A percentile compares a stretch with the other conserved stretches of the same genome.
Evolutionary conservation across 2,329 filamentous ascomycete genomes (phyloP).

Genomic region (Lojkania enalia): DNA sequence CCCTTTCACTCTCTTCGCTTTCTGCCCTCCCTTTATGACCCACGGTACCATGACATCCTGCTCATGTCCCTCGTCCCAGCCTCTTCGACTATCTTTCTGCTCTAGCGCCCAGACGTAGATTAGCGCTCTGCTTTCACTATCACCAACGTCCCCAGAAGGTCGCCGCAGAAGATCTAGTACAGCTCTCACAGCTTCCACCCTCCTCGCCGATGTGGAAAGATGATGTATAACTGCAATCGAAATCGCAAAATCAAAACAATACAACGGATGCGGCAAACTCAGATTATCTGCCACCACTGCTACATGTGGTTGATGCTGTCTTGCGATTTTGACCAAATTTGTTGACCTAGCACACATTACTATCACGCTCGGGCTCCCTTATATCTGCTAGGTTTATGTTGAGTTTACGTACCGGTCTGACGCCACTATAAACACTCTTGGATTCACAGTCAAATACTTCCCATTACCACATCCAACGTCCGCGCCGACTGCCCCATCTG

Average conservation of each 20-base stretch:
- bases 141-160: not conserved
- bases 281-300: constrained; percentile 81
- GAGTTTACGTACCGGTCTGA: constrained; percentile 72
- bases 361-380: not conserved
- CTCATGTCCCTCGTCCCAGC: constrained; percentile 80
- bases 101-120: constrained; percentile 97
- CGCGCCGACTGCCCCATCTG: constrained; percentile 75
- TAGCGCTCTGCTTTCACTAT: constrained; percentile 64
- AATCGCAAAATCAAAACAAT: constrained; percentile 81
- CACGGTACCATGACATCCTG: constrained; percentile 97
- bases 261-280: constrained; percentile 72
- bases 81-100: constrained; percentile 81
- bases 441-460: constrained; percentile 86
- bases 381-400: not conserved
- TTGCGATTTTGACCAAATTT: constrained; percentile 62
- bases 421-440: constrained; percentile 75
- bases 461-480: constrained; percentile 97
- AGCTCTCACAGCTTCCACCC: constrained; percentile 70
- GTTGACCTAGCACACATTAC: constrained; percentile 57
- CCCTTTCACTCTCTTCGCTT: constrained; percentile 39
- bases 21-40: constrained; percentile 63
- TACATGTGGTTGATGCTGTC: constrained; percentile 60
- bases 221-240: constrained; percentile 95
- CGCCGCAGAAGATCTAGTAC: constrained; percentile 68
- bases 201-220: constrained; percentile 74